These are phyloP conservation scores for Chytriomyces hyalinus DNA, from an alignment of 192 early-diverging fungal genomes.

Conservation along the genomic window DNA sequence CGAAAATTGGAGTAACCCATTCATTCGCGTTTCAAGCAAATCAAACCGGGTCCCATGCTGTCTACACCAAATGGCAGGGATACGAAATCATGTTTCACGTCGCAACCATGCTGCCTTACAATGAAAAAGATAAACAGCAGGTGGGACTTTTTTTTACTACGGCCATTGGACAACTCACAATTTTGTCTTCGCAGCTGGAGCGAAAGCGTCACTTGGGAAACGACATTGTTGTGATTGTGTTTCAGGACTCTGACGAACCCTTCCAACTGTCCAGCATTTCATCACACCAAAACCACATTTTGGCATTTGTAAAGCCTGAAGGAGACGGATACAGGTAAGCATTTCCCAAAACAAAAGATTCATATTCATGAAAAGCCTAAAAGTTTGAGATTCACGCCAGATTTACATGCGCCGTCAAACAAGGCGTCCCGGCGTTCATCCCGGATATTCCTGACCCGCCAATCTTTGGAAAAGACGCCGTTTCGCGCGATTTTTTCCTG, in stretches of 20 bases:
- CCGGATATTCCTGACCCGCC: slow-evolving; percentile 66
- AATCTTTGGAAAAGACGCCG: slow-evolving; percentile 59
- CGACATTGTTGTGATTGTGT: slow-evolving; percentile 71
- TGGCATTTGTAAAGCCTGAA: slow-evolving; percentile 58
- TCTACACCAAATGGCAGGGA: slow-evolving; percentile 76
- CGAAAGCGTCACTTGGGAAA: slow-evolving; percentile 76
- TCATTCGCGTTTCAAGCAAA: slow-evolving; percentile 50
- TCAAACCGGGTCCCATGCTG: slow-evolving; percentile 70
- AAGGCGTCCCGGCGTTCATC: slow-evolving; percentile 64
- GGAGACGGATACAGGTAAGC: slow-evolving; percentile 52
- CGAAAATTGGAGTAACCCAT: background rate
- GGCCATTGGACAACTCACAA: background rate
- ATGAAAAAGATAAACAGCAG: slow-evolving; percentile 71
- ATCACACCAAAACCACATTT: slow-evolving; percentile 63
- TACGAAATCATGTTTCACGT: slow-evolving; percentile 82
- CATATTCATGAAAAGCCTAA: too few relatives aligned
- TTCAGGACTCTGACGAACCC: slow-evolving; percentile 51
- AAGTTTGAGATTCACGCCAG: background rate
- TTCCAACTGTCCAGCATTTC: slow-evolving; percentile 56
- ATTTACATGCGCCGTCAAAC: slow-evolving; percentile 29
- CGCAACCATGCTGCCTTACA: slow-evolving; percentile 73
- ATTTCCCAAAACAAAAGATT: too few relatives aligned
- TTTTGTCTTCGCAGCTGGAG: slow-evolving; percentile 49
- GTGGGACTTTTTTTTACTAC: background rate
- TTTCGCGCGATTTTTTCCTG: slow-evolving; percentile 67